Percentiles rank a stretch among this genome's conserved stretches.
Evolutionary conservation across 148 eudicot genomes (phyloP).

Genomic region (Amaranthus hypochondriacus): DNA sequence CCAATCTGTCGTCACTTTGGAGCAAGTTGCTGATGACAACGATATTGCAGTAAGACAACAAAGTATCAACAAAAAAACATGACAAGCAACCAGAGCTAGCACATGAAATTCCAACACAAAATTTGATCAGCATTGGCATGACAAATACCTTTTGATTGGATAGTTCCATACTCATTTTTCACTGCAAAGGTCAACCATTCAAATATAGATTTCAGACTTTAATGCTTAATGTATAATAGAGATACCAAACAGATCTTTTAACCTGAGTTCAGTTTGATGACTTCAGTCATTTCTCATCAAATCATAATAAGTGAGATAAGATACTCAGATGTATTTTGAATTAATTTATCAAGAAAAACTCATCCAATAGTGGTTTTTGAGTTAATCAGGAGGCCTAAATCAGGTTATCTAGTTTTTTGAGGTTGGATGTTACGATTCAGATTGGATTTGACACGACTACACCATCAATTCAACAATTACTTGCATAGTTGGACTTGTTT

Average conservation of each 20-base stretch:
- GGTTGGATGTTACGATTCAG: too few relatives aligned
- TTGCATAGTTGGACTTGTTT: neutral
- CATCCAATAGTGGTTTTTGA: too few relatives aligned
- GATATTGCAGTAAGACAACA: neutral
- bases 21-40: neutral
- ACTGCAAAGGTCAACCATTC: neutral
- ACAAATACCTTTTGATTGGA: neutral
- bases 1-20: neutral
- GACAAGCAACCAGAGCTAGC: neutral
- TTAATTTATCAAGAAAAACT: too few relatives aligned
- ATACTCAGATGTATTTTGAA: too few relatives aligned
- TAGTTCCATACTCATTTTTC: neutral
- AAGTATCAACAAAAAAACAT: neutral
- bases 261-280: too few relatives aligned
- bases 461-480: neutral
- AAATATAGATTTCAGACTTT: neutral
- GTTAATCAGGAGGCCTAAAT: too few relatives aligned
- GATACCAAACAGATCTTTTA: too few relatives aligned
- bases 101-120: neutral
- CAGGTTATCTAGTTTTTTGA: too few relatives aligned
- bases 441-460: too few relatives aligned
- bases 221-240: neutral
- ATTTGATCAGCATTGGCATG: neutral
- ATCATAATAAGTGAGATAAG: too few relatives aligned
- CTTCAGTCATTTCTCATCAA: too few relatives aligned